phyloP scores from a whole-genome alignment of 805 yeast species.

The Candida golubevii region DNA sequence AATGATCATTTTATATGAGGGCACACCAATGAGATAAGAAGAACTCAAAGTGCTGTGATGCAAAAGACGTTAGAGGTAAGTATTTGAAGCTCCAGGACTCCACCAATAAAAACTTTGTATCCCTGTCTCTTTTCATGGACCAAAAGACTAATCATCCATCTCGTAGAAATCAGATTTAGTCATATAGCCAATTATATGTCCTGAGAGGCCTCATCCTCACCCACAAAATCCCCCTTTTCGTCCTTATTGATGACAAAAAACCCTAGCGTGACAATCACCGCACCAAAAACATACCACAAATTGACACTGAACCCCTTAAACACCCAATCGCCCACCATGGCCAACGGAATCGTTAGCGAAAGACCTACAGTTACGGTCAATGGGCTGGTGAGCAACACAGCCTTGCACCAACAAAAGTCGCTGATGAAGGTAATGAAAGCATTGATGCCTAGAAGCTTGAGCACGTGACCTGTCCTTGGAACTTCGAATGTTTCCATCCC shows the following conservation, averaged over 20 bases:
- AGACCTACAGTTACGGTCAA: slow-evolving; percentile 93
- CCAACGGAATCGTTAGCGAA: slow-evolving; percentile 84
- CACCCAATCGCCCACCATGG: slow-evolving; percentile 85
- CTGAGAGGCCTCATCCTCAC: slow-evolving; percentile 2
- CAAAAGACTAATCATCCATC: too few species aligned
- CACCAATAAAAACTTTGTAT: background rate
- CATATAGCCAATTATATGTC: background rate
- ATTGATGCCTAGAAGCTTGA: slow-evolving; percentile 55
- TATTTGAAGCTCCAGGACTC: background rate
- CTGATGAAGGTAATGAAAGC: slow-evolving; percentile 77
- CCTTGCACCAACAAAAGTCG: slow-evolving; percentile 94
- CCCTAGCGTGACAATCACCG: slow-evolving; percentile 71
- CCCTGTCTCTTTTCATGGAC: background rate
- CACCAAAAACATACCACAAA: slow-evolving; percentile 69
- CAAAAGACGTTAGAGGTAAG: too few species aligned
- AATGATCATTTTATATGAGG: too few species aligned
- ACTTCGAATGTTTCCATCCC: slow-evolving; percentile 69
- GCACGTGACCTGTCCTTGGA: slow-evolving; percentile 54
- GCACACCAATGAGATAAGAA: too few species aligned
- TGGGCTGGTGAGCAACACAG: slow-evolving; percentile 90
- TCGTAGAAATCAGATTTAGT: background rate
- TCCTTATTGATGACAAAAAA: slow-evolving; percentile 79
- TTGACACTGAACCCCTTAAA: slow-evolving; percentile 63
- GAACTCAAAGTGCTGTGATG: too few species aligned
- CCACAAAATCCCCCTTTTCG: slow-evolving; percentile 57